Base-by-base conservation (phyloP, 176 grass and related monocot species). In the Tuctoria greenei region DNA sequence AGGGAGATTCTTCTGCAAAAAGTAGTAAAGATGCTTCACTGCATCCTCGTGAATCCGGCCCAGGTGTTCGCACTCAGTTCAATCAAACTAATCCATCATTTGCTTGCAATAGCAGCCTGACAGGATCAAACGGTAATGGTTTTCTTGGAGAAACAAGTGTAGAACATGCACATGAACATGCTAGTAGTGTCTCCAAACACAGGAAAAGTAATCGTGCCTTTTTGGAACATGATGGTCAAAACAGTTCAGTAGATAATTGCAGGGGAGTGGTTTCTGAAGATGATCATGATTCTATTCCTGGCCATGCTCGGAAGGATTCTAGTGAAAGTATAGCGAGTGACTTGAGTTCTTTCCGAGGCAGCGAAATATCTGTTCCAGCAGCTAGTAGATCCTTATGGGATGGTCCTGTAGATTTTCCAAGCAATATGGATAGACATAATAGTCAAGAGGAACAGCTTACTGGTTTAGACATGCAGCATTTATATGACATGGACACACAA, bases 261-360 rank as follows among this genome's bases (percentile, higher is more conserved):
- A 82, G 69, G 69, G 87, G 83, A 34, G 65, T 77, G 40, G 47
- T 73, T 59, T 88, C 91, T 61, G 85, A 86, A 88, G 78, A 83
- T 20, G 85, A 86, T 35, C 67, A 7, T 45, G 79, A 90, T 71
- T 86, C 80, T 75, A 63, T 82, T 56, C 69, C 61, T 31, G 85
- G 79, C 20, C 96, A 99, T 84, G 49, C 73, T 67, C 83, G 96
- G 80, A 99, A 84, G 73, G 73, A 87, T 58, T 99, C 96, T 86
- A 63, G 87, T 64, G 96, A 99, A 88, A 99, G 92, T 72, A 79
- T 95, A 73, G 89, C 84, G 4, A 99, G 96, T 76, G 92, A 99
- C 85, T 83, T 86, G 73, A 99, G 96, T 88, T 97, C 94, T 87
- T 88, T 97, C 50, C 89, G 88, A 80, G 91, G 94, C 16, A 97